Percentiles rank a stretch among this genome's conserved stretches.
Conservation (phyloP, 2,329 filamentous ascomycete species). For the Tolypocladium inflatum region DNA sequence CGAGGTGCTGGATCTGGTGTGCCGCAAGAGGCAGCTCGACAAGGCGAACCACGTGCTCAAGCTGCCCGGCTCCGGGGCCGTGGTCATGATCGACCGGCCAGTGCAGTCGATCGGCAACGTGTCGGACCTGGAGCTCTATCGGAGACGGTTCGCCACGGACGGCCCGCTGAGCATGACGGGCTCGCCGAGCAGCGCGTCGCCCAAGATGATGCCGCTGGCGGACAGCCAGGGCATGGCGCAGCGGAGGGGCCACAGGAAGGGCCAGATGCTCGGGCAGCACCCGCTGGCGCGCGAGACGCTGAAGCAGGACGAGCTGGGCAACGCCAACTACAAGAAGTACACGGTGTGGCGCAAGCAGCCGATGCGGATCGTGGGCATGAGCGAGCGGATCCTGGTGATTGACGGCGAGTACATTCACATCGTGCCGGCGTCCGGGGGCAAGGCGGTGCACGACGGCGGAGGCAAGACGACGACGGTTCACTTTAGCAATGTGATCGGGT, state of each 20-base stretch:
- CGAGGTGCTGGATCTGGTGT: slow-evolving; percentile 71
- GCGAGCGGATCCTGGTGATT: slow-evolving; percentile 67
- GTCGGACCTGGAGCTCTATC: slow-evolving; percentile 64
- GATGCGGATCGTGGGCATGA: slow-evolving; percentile 68
- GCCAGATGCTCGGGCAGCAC: slow-evolving; percentile 47
- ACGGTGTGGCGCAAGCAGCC: slow-evolving; percentile 74
- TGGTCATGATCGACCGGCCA: slow-evolving; percentile 67
- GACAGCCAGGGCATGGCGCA: slow-evolving; percentile 26
- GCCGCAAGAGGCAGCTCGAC: slow-evolving; percentile 67
- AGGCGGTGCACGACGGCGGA: slow-evolving; percentile 51
- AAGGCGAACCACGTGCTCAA: slow-evolving; percentile 73
- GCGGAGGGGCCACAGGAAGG: slow-evolving; percentile 43
- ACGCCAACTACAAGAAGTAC: slow-evolving; percentile 62
- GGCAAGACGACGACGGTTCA: slow-evolving; percentile 74
- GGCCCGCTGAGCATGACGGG: slow-evolving; percentile 59
- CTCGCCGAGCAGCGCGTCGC: slow-evolving; percentile 60
- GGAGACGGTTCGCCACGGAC: slow-evolving; percentile 67
- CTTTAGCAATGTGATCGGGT: slow-evolving; percentile 73
- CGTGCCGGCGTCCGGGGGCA: slow-evolving; percentile 60
- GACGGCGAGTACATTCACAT: slow-evolving; percentile 85
- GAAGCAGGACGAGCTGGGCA: slow-evolving; percentile 48
- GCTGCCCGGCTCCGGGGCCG: slow-evolving; percentile 62
- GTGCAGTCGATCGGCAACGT: slow-evolving; percentile 71
- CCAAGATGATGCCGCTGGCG: slow-evolving; percentile 49
- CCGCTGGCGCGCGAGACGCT: slow-evolving; percentile 57